phyloP scores from a whole-genome alignment of 2,329 filamentous ascomycete species.

The Mycosphaerella sp. region DNA sequence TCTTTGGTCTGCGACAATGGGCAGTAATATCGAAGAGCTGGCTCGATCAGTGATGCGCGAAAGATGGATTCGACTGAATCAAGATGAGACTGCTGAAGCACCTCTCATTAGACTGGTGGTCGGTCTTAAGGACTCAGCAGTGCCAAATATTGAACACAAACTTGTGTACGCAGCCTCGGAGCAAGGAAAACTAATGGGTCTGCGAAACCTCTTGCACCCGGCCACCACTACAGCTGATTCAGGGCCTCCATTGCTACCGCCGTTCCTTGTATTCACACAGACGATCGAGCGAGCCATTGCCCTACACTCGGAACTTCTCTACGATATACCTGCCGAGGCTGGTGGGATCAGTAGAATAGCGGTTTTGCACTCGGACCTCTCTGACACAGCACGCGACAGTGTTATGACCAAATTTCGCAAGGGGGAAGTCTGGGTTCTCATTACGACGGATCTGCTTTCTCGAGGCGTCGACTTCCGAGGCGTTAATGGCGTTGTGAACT shows the following conservation, averaged over 20 bases:
- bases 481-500: slow-evolving; percentile 94
- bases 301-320: slow-evolving; percentile 81
- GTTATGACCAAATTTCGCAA: slow-evolving; percentile 87
- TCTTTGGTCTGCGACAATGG: slow-evolving; percentile 96
- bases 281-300: slow-evolving; percentile 87
- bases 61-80: slow-evolving; percentile 34
- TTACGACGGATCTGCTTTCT: slow-evolving; percentile 89
- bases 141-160: slow-evolving; percentile 85
- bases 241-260: slow-evolving; percentile 60
- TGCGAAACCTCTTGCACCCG: slow-evolving; percentile 83
- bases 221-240: slow-evolving; percentile 53
- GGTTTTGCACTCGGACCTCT: slow-evolving; percentile 80
- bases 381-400: slow-evolving; percentile 64
- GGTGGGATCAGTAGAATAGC: slow-evolving; percentile 80
- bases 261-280: slow-evolving; percentile 93
- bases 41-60: slow-evolving; percentile 60
- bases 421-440: slow-evolving; percentile 91
- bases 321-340: slow-evolving; percentile 85
- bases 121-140: slow-evolving; percentile 91
- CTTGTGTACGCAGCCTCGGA: slow-evolving; percentile 89
- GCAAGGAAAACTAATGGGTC: slow-evolving; percentile 82
- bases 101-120: slow-evolving; percentile 78
- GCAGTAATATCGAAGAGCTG: slow-evolving; percentile 79
- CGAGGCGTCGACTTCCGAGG: slow-evolving; percentile 92
- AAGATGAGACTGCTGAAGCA: slow-evolving; percentile 2